Percentiles rank a stretch among this genome's conserved stretches.
Conservation (phyloP, 169 alveolate species). For the Cardiosporidium cionae region DNA sequence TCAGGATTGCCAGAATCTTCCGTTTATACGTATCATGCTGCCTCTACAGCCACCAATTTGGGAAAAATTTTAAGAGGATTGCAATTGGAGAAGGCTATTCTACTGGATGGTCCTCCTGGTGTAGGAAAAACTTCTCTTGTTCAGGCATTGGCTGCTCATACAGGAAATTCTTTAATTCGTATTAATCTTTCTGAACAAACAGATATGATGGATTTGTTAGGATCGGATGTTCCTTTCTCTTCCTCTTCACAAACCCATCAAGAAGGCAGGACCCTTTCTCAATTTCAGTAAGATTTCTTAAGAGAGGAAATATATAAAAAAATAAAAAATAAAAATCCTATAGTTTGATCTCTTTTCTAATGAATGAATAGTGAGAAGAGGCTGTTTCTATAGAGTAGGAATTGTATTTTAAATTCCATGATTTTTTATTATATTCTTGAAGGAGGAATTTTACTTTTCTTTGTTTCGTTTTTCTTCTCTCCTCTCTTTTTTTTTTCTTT, state of each 20-base stretch:
- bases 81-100: conserved; percentile 77
- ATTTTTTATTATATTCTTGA: too few species aligned
- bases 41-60: conserved; percentile 74
- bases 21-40: conserved; percentile 74
- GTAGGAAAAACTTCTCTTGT: conserved; percentile 96
- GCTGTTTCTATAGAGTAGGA: too few species aligned
- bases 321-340: too few species aligned
- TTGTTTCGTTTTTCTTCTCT: neutral
- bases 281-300: neutral
- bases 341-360: too few species aligned
- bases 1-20: too few species aligned
- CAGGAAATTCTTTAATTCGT: conserved; percentile 75
- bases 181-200: conserved; percentile 92
- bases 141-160: conserved; percentile 72
- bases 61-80: conserved; percentile 80
- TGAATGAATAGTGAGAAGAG: too few species aligned
- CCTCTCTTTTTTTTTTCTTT: neutral
- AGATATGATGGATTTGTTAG: conserved; percentile 75
- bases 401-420: too few species aligned
- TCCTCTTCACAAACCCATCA: neutral
- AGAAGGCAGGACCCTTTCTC: neutral
- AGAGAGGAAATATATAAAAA: neutral
- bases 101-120: conserved; percentile 99
- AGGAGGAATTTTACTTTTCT: too few species aligned
- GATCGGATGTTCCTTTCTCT: conserved; percentile 76